phyloP scores from a whole-genome alignment of 2,329 filamentous ascomycete species.

The Aquanectria penicillioides region DNA sequence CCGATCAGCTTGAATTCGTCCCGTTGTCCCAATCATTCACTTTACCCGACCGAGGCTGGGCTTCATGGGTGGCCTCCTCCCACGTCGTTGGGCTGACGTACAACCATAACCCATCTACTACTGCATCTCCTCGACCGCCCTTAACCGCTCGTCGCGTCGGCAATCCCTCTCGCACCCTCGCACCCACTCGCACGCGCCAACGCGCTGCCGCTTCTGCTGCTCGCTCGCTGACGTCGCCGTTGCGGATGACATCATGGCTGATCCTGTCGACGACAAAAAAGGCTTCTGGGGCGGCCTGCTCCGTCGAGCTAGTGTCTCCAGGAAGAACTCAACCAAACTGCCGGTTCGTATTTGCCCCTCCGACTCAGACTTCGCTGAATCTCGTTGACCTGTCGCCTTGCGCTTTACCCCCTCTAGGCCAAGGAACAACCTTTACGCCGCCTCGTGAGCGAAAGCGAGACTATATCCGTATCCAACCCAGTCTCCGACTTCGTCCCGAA shows the following conservation, averaged over 20 bases:
- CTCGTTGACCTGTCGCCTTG: background rate
- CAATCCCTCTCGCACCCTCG: background rate
- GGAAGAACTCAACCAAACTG: conserved; percentile 32
- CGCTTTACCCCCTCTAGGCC: background rate
- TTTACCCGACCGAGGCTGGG: background rate
- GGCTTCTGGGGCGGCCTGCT: conserved; percentile 61
- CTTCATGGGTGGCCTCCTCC: conserved; percentile 11
- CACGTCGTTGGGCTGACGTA: conserved; percentile 16
- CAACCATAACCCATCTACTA: conserved; percentile 10
- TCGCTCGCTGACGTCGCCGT: too few relatives aligned
- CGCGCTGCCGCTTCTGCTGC: conserved; percentile 18
- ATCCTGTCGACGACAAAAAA: conserved; percentile 49
- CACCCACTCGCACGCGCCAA: conserved; percentile 19
- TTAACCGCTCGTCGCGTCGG: background rate
- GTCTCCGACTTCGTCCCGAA: conserved; percentile 50
- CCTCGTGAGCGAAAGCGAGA: conserved; percentile 29
- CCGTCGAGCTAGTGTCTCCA: conserved; percentile 56
- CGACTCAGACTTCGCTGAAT: background rate
- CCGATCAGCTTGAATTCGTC: conserved; percentile 1
- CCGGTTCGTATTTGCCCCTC: conserved; percentile 31
- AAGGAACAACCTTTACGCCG: conserved; percentile 34
- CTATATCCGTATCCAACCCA: conserved; percentile 37
- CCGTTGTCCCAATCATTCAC: background rate
- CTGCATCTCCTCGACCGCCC: background rate
- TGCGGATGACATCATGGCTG: conserved; percentile 45